Evolutionary conservation across 2,329 filamentous ascomycete genomes (phyloP), one percentile per base, ranked within the genome.

Genomic region (Cyphellophora europaea): DNA sequence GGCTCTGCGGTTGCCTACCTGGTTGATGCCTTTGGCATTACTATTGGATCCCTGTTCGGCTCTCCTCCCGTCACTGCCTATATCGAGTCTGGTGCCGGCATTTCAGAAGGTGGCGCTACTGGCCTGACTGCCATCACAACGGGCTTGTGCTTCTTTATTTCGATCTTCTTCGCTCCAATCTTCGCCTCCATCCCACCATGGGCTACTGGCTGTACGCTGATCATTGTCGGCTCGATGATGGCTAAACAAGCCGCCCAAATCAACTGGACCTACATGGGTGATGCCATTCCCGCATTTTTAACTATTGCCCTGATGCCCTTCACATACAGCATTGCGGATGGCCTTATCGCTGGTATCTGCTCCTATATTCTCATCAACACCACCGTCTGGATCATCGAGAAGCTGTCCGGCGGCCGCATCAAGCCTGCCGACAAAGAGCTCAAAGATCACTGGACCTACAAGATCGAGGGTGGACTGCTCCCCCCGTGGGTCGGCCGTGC

Each of bases 161-260:
- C 82, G 38, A 73, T 93, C 42, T 93, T 93, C 68, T 93, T 93
- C 54, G 85, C 86, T 0, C 86, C 86, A 0, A 89, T 93, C 38
- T 93, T 93, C 53, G 85, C 86, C 6, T 88, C 82, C 0, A 91
- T 93, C 38, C 86, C 86, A 4, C 79, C 85, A 0, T 93, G 84
- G 83, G 86, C 86, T 3, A 93, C 86, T 0, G 86, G 86, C 31
- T 87, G 82, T 54, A 87, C 87, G n/a, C 71, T 93, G 16, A 71
- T 93, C 48, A 76, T 93, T 25, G 84, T 93, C 36, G 86, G 86
- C n/a, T 78, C 79, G 13, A 80, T 93, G 71, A 93, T 93, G 86
- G 77, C 28, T 14, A 30, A 30, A 11, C 10, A 4, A 11, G 16
- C 10, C 28, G 28, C 16, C 80, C 37, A 91, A 44, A 88, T 93